Conservation (phyloP, 2,329 filamentous ascomycete genomes). For the Arthroderma uncinatum region DNA sequence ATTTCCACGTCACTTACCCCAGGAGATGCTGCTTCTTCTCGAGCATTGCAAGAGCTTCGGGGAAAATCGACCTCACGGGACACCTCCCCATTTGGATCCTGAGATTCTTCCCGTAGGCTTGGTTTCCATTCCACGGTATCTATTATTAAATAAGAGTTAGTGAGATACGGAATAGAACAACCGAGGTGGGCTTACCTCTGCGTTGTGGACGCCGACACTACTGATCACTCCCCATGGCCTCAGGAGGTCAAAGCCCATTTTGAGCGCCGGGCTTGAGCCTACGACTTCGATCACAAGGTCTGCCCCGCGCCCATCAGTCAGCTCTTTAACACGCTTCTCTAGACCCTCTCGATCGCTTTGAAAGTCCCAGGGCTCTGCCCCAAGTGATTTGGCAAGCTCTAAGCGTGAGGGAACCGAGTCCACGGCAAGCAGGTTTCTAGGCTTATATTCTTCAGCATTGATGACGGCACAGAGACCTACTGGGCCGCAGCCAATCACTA, state of each 20-base stretch:
- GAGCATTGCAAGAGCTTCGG: slow-evolving; percentile 52
- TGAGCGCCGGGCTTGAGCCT: slow-evolving; percentile 56
- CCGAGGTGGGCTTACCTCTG: slow-evolving; percentile 42
- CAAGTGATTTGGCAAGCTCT: slow-evolving; percentile 58
- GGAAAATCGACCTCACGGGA: slow-evolving; percentile 60
- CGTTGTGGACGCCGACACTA: slow-evolving; percentile 66
- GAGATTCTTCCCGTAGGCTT: slow-evolving; percentile 59
- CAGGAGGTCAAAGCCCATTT: slow-evolving; percentile 59
- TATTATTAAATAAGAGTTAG: too few relatives aligned
- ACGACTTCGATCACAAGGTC: slow-evolving; percentile 77
- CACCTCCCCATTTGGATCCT: slow-evolving; percentile 66
- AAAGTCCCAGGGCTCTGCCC: slow-evolving; percentile 77
- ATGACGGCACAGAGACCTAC: slow-evolving; percentile 77
- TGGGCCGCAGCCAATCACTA: slow-evolving; percentile 74
- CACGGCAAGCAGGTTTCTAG: slow-evolving; percentile 65
- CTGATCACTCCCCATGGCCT: slow-evolving; percentile 63
- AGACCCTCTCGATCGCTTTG: slow-evolving; percentile 53
- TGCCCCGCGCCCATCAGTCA: slow-evolving; percentile 69
- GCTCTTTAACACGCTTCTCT: slow-evolving; percentile 57
- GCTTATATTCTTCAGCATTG: slow-evolving; percentile 62
- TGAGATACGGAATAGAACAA: not conserved
- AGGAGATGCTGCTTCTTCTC: slow-evolving; percentile 56
- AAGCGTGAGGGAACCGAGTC: slow-evolving; percentile 67
- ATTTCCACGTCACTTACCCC: slow-evolving; percentile 40
- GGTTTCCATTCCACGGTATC: slow-evolving; percentile 55